These are phyloP conservation scores for Zelopaecilomyces penicillatus DNA, from an alignment of 2,329 filamentous ascomycete genomes.

Conservation along the genomic window DNA sequence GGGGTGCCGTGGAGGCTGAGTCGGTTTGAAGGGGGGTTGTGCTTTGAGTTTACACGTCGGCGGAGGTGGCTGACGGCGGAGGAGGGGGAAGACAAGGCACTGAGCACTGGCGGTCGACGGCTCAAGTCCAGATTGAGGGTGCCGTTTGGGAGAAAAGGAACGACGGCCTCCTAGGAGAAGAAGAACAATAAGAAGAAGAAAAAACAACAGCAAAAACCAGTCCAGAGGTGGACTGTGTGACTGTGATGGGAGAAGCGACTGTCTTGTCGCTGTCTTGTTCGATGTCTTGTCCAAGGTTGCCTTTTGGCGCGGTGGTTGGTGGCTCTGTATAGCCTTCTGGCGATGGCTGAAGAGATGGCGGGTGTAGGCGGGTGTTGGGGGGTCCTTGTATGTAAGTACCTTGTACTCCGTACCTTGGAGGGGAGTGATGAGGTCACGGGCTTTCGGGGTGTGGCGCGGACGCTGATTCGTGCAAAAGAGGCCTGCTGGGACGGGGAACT, in stretches of 20 bases:
- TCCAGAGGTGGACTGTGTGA: neutral
- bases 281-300: no score
- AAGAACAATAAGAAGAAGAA: conserved; percentile 1
- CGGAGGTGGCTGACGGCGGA: neutral
- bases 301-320: conserved; percentile 6
- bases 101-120: no score
- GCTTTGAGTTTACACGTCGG: neutral
- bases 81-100: neutral
- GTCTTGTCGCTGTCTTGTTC: no score
- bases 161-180: conserved; percentile 4
- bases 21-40: neutral
- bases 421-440: conserved; percentile 20
- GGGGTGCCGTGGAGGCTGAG: neutral
- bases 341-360: neutral
- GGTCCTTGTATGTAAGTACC: conserved; percentile 1
- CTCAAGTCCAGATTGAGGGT: no score
- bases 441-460: conserved; percentile 7
- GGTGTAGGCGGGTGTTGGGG: neutral
- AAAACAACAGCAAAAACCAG: conserved; percentile 4
- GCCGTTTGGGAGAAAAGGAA: conserved; percentile 2
- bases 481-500: neutral
- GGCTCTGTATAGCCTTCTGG: neutral
- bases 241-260: no score
- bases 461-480: conserved; percentile 12
- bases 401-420: conserved; percentile 7